A percentile compares a stretch with the other conserved stretches of the same genome.
phyloP scores from a whole-genome alignment of 2,329 filamentous ascomycete species.

The Calonectria hongkongensis region DNA sequence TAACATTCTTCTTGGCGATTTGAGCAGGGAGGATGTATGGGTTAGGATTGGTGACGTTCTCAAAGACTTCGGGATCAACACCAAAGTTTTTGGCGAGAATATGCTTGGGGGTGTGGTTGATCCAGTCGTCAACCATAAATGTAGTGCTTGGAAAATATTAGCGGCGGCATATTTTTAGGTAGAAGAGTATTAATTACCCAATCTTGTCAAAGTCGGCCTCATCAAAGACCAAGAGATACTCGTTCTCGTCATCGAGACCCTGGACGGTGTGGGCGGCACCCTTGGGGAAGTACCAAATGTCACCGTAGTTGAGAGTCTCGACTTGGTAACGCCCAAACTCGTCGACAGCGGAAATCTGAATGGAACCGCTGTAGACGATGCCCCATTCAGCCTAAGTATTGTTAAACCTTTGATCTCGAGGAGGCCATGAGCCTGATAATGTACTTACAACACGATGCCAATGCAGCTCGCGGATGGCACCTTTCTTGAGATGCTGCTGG shows the following conservation, averaged over 20 bases:
- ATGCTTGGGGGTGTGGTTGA: slow-evolving; percentile 77
- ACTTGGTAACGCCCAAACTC: slow-evolving; percentile 75
- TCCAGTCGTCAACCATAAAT: slow-evolving; percentile 83
- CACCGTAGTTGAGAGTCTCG: slow-evolving; percentile 75
- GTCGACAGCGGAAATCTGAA: slow-evolving; percentile 77
- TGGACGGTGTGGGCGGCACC: slow-evolving; percentile 79
- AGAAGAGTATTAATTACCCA: slow-evolving; percentile 63
- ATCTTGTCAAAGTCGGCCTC: slow-evolving; percentile 79
- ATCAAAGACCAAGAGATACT: slow-evolving; percentile 80
- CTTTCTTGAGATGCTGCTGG: slow-evolving; percentile 81
- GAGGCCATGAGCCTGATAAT: rapidly evolving
- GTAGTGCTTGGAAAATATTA: slow-evolving; percentile 70
- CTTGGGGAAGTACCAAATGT: slow-evolving; percentile 82
- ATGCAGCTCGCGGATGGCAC: slow-evolving; percentile 79
- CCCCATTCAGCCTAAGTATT: slow-evolving; percentile 77
- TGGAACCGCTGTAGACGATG: slow-evolving; percentile 74
- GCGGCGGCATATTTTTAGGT: background rate
- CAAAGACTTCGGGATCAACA: slow-evolving; percentile 75
- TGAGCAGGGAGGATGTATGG: slow-evolving; percentile 79
- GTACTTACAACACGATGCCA: slow-evolving; percentile 79
- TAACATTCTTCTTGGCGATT: slow-evolving; percentile 65
- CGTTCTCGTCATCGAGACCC: slow-evolving; percentile 79
- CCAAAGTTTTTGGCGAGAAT: slow-evolving; percentile 83
- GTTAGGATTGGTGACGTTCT: slow-evolving; percentile 72
- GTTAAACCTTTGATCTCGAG: background rate